These are phyloP conservation scores for Clonostachys byssicola DNA, from an alignment of 2,329 filamentous ascomycete species.

Conservation along the genomic window DNA sequence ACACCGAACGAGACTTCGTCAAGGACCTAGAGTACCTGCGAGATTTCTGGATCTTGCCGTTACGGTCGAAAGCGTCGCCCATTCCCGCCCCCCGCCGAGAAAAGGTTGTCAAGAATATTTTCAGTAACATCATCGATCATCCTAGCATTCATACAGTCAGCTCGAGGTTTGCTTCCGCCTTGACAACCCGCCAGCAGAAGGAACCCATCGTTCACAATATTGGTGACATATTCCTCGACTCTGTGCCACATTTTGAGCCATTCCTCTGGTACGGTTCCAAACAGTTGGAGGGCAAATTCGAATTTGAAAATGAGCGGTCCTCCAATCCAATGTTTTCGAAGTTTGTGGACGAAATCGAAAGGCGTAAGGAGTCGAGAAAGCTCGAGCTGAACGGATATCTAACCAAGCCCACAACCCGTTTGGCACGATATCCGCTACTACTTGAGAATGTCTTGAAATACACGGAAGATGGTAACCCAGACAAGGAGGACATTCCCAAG, in stretches of 20 bases:
- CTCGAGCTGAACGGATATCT: conserved; percentile 95
- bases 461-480: conserved; percentile 82
- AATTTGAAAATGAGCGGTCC: conserved; percentile 94
- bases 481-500: conserved; percentile 88
- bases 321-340: conserved; percentile 80
- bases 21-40: conserved; percentile 97
- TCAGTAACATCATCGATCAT: conserved; percentile 87
- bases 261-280: conserved; percentile 97
- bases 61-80: conserved; percentile 77
- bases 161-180: conserved; percentile 77
- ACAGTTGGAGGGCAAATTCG: conserved; percentile 94
- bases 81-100: conserved; percentile 86
- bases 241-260: conserved; percentile 86
- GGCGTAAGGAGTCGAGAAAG: conserved; percentile 93
- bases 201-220: conserved; percentile 83
- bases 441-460: conserved; percentile 90
- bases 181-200: conserved; percentile 89
- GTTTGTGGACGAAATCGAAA: conserved; percentile 95
- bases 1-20: conserved; percentile 97
- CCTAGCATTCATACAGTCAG: conserved; percentile 85
- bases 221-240: conserved; percentile 92
- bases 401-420: conserved; percentile 92
- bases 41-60: conserved; percentile 96
- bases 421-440: conserved; percentile 89
- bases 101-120: conserved; percentile 89